Evolutionary conservation across 2,329 filamentous ascomycete genomes (phyloP), one percentile per base, ranked within the genome.

Genomic region (Aureobasidium melanogenum): DNA sequence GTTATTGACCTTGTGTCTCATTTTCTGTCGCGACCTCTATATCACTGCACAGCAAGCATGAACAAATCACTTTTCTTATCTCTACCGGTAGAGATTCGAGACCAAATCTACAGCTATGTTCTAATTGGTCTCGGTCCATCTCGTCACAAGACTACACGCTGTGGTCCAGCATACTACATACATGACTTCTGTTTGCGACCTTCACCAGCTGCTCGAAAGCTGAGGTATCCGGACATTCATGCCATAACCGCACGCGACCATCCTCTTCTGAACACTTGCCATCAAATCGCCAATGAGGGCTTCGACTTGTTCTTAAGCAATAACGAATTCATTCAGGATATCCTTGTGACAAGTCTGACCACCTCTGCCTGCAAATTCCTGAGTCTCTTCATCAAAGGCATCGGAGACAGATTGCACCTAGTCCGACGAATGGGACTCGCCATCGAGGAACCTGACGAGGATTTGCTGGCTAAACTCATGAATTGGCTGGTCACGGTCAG

Each of bases 271-370:
- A 15, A 44, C 17, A 48, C 55, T 14, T 48, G 43, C 12, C 55
- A 34, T 12, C 55, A 58, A 39, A 26, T 58, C 17, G 39, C 43
- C 8, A 17, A 38, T 22, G 55, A 58, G 30, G 55, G 26, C 32
- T 58, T 48, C 32, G 30, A 34, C 14, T 14, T 17, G 1, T 58
- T 58, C 6, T 22, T 58, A 3, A 15, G n/a, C 32, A 58, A 28
- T 22, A 58, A 58, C n/a, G 55, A 47, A 30, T 58, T 58, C n/a
- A 22, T 58, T 1, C 41, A 47, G 22, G 43, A 58, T 30, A 58
- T 58, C 8, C 30, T 48, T 10, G 55, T 39, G 1, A 32, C 55
- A 22, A 38, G 43, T 30, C 43, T 58, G 7, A 30, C 55, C 19
- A 6, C n/a, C 22, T 48, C 55, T 1, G 55, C 55, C 32, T 58